Evolutionary conservation across 306 rosid species (phyloP).

Genomic region (Dryas drummondii): DNA sequence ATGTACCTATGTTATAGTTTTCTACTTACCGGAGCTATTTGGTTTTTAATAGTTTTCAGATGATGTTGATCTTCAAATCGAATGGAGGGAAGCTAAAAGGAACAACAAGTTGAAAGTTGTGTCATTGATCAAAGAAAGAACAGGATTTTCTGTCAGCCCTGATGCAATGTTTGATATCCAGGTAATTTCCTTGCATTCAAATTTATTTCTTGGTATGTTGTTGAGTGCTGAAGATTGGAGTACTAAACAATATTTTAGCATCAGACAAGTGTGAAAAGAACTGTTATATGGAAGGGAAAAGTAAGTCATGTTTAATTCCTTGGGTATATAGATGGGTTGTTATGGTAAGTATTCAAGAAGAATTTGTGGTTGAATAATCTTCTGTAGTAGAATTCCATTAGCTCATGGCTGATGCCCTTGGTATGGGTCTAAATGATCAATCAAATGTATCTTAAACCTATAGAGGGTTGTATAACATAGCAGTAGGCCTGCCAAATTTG

Average conservation of each 20-base stretch:
- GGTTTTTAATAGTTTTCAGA: slow-evolving; percentile 63
- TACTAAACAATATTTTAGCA: slow-evolving; percentile 10
- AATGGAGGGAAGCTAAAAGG: slow-evolving; percentile 85
- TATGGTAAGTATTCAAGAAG: neutral
- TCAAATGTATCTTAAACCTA: neutral
- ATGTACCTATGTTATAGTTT: slow-evolving; percentile 17
- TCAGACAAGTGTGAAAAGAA: slow-evolving; percentile 18
- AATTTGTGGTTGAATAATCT: slow-evolving; percentile 7
- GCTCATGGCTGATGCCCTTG: neutral
- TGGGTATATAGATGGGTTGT: neutral
- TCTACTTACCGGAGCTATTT: slow-evolving; percentile 32
- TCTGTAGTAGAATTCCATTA: neutral
- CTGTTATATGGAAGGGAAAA: neutral
- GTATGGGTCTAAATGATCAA: neutral
- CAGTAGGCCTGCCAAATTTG: neutral
- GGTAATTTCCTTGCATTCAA: slow-evolving; percentile 44
- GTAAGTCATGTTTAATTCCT: neutral
- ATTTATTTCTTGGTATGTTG: slow-evolving; percentile 8
- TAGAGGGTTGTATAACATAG: neutral
- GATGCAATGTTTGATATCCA: slow-evolving; percentile 95
- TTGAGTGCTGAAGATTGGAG: slow-evolving; percentile 12
- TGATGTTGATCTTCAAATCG: slow-evolving; percentile 74
- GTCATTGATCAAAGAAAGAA: slow-evolving; percentile 66
- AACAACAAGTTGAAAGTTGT: slow-evolving; percentile 82
- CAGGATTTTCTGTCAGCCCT: slow-evolving; percentile 88